Conservation (phyloP, 352 stramenopile species). For the Pythium utonaiense region DNA sequence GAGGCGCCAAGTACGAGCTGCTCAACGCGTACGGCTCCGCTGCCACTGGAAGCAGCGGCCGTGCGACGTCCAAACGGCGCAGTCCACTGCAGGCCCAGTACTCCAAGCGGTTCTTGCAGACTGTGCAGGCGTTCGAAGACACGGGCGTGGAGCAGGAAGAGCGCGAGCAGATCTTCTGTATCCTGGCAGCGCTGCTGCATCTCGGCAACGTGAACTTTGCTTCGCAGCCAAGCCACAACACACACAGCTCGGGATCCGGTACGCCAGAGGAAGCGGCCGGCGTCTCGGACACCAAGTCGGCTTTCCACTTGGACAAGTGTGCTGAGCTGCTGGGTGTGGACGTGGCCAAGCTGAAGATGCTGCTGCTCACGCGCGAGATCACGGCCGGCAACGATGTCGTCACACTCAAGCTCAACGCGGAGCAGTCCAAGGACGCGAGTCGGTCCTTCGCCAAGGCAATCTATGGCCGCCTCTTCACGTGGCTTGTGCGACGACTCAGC, state of each 20-base stretch:
- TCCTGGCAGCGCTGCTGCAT: constrained; percentile 92
- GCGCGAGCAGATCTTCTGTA: constrained; percentile 52
- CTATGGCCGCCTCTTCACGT: constrained; percentile 95
- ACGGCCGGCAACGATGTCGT: constrained; percentile 90
- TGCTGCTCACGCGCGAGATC: constrained; percentile 90
- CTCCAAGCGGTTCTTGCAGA: constrained; percentile 56
- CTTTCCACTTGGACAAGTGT: constrained; percentile 71
- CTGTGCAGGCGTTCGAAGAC: constrained; percentile 70
- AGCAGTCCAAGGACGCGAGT: constrained; percentile 85
- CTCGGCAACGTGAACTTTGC: constrained; percentile 93
- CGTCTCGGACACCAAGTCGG: constrained; percentile 30
- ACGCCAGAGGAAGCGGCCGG: constrained; percentile 46
- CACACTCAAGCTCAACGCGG: constrained; percentile 63
- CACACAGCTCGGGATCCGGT: constrained; percentile 1
- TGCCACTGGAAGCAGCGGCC: constrained; percentile 37
- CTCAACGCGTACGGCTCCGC: constrained; percentile 81
- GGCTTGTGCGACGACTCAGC: constrained; percentile 87
- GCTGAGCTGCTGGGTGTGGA: constrained; percentile 87
- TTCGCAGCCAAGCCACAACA: not conserved
- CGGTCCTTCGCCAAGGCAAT: constrained; percentile 95
- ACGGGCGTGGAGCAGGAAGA: constrained; percentile 58
- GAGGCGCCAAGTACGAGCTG: constrained; percentile 79
- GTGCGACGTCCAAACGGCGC: constrained; percentile 33
- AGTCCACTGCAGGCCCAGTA: constrained; percentile 44
- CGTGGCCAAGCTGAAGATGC: constrained; percentile 70